Base-by-base conservation (phyloP, 116 monocot species). In the Posidonia oceanica region DNA sequence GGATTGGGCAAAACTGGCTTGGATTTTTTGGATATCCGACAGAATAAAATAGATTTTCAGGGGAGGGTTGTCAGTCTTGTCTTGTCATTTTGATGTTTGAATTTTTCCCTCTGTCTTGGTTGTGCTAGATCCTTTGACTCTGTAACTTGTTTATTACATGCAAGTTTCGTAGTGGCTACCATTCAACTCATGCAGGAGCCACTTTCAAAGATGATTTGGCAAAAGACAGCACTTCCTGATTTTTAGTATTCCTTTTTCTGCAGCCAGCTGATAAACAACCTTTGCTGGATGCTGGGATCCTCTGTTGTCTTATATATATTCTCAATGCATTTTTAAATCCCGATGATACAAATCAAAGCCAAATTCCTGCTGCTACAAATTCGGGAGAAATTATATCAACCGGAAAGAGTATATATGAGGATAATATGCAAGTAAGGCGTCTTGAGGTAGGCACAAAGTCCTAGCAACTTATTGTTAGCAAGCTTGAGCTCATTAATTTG, bases 181-280 rank as follows among this genome's bases (percentile, higher is more conserved):
- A 62, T 13, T 20, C 36, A n/a, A 10, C 38, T 17, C 3, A 6
- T 40, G 39, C 37, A 63, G 15, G 64, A 39, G 39, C 38, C 17
- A 64, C n/a, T 14, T 39, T 39, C 15, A 39, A 8, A 15, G 39
- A 17, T 38, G 37, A 39, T 0, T 15, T 15, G 13, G 16, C 14
- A 17, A 17, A 64, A n/a, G n/a, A 64, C 17, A 29, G 29, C 29
- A n/a, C 8, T 16, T 17, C 64, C 39, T 64, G 39, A 37, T 64
- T 17, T 40, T 17, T 36, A 15, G 10, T 5, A 18, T 66, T 66
- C 18, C 42, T 21, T 74, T 72, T 29, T 75, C 44, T 59, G 54
- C 93, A 98, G 98, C 72, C 84, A 70, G 71, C 79, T 71, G 90
- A 98, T 82, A 93, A 93, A 75, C 93, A 98, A 53, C 85, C 89